Base-by-base conservation (phyloP, 2,329 filamentous ascomycete species). In the Stylonectria norvegica region DNA sequence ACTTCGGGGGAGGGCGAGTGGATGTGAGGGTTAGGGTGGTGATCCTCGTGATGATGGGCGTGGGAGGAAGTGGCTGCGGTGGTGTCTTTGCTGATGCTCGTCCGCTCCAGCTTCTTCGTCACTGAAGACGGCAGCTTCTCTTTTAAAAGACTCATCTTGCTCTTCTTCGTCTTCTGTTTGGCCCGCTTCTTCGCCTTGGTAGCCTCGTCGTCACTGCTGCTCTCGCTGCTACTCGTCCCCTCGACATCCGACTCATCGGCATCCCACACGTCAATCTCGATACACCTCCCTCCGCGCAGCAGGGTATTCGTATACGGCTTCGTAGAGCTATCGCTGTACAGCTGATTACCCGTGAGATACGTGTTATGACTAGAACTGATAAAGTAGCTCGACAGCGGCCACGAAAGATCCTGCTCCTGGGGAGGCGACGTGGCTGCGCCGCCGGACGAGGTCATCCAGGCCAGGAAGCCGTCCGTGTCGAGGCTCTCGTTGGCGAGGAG, bases 241-340 rank as follows among this genome's bases (percentile, higher is more conserved):
- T 64, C 81, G 59, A 69, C 85, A 76, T 63, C 85, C 57, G 57
- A 89, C 56, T 89, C 84, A 41, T 85, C 81, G 29, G 90, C 90
- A 61, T 96, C 88, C 90, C 90, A 96, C 55, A 93, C 94, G 58
- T 96, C 90, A 45, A 96, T 87, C 68, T 96, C 90, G 43, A 96
- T 83, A 65, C 90, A 96, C 14, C 90, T 83, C 55, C 90, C 95
- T 2, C 89, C 89, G 36, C 87, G 81, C 53, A 89, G 78, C 41
- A 96, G 71, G 8, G 90, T 88, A 36, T 83, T 83, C 51, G 88
- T 88, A 70, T 96, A 96, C 3, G 87, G 86, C 51, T 89, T 86
- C 0, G 88, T 89, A 60, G 89, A 94, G 37, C 89, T 93, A 45
- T 85, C 81, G 53, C 89, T 91, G 45, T 79, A 88, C 11, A 95